Percentiles rank a stretch among this genome's conserved stretches.
These are phyloP conservation scores for Moesziomyces globuligerus DNA, from an alignment of 1,284 basidiomycete genomes.

Conservation along the genomic window DNA sequence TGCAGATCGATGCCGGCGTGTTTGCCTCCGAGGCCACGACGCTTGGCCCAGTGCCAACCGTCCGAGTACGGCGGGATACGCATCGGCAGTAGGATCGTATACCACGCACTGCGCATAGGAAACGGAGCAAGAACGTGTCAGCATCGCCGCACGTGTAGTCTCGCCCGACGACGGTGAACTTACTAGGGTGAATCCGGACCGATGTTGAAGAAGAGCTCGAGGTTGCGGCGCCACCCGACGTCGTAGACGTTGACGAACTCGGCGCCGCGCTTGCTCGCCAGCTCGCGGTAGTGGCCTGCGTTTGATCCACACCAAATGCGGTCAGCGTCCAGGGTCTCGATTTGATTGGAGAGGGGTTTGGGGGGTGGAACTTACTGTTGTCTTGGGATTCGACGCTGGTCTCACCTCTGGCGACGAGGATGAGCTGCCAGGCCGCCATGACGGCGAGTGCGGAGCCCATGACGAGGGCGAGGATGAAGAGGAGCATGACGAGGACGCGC, in stretches of 20 bases:
- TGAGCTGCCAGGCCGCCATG: conserved; percentile 84
- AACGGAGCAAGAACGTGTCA: background rate
- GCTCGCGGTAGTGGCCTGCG: conserved; percentile 74
- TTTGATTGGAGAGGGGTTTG: too few species aligned
- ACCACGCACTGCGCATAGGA: conserved; percentile 74
- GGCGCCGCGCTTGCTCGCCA: conserved; percentile 75
- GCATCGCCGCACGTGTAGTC: background rate
- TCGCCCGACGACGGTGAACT: too few species aligned
- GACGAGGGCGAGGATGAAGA: conserved; percentile 76
- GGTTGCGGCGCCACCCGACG: conserved; percentile 78
- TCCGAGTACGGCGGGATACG: conserved; percentile 84
- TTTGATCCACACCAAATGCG: background rate
- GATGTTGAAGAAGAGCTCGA: conserved; percentile 88
- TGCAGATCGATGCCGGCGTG: conserved; percentile 69
- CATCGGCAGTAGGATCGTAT: conserved; percentile 83
- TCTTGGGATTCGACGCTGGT: conserved; percentile 92
- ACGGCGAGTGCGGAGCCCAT: conserved; percentile 79
- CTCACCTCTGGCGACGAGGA: conserved; percentile 80
- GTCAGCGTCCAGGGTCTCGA: background rate
- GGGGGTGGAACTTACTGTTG: conserved; percentile 70
- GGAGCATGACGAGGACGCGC: conserved; percentile 74
- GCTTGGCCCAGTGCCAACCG: conserved; percentile 82
- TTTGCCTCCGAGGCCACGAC: conserved; percentile 71
- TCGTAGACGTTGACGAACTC: conserved; percentile 90
- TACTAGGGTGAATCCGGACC: conserved; percentile 70